phyloP scores from a whole-genome alignment of 345 rosid genomes.

The Populus simonii region DNA sequence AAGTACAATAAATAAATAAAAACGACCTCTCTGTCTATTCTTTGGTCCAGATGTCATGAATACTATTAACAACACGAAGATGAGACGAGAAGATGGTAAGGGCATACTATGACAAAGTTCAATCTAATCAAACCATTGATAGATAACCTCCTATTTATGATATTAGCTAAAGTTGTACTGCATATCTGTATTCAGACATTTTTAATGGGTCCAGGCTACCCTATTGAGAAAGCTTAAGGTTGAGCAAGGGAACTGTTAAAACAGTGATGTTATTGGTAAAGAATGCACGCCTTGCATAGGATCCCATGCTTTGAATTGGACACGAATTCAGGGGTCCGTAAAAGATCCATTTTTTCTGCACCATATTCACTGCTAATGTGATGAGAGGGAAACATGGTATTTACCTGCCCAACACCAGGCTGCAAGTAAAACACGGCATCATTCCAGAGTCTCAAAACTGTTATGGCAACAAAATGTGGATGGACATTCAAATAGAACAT shows the following conservation, averaged over 20 bases:
- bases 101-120: neutral
- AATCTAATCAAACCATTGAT: neutral
- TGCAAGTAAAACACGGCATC: neutral
- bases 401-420: neutral
- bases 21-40: neutral
- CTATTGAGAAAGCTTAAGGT: neutral
- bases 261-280: neutral
- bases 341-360: neutral
- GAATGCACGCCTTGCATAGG: neutral
- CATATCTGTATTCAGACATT: neutral
- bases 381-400: neutral
- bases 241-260: neutral
- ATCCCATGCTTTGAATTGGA: neutral
- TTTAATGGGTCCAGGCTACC: neutral
- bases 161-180: neutral
- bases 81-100: neutral
- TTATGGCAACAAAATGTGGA: neutral
- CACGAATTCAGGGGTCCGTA: neutral
- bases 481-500: neutral
- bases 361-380: neutral
- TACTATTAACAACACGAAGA: neutral
- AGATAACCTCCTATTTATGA: too few relatives aligned
- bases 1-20: neutral
- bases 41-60: neutral
- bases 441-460: slow-evolving; percentile 4